Evolutionary conservation across 1,284 basidiomycete species (phyloP), one percentile per base, ranked within the genome.

Genomic region (Tilletia caries): DNA sequence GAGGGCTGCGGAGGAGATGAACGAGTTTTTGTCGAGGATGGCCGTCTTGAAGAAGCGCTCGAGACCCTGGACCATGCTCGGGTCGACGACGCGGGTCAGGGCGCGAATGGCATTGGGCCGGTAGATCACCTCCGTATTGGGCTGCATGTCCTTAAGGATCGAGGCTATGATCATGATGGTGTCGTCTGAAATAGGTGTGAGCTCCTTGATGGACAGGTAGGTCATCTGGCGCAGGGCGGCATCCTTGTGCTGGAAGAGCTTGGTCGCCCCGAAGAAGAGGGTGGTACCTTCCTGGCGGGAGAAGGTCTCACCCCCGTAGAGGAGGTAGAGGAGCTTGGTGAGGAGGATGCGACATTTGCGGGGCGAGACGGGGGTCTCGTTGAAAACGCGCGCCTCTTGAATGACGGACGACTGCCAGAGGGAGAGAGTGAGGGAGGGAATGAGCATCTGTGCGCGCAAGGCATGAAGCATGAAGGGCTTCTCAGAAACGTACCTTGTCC

Each of bases 61-160:
- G 58, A 98, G 91, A 75, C 93, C 93, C 88, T 98, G 95, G 1
- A 95, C 92, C 93, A 96, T 95, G 44, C 92, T 93, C 23, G 92
- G 92, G 84, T 99, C 96, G 79, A 98, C 96, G 83, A 99, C 95
- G 70, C 94, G 88, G 85, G 93, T 95, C 20, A 99, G 87, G 3
- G 95, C 94, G 78, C 96, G 90, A 76, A 98, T 98, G 37, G 96
- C 92, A 84, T 99, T 98, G 48, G 96, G 93, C 70, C 96, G 88
- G 86, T 99, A 99, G 76, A 99, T 94, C 81, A 98, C 95, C 84
- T 98, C 96, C 66, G 94, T 91, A 84, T 98, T 98, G 66, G 95
- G 92, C 83, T 98, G 95, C 93, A 98, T 98, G 83, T 99, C 95
- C 87, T 98, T 98, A 95, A 98, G 98, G 85, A 99, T 98, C 82